A percentile compares a stretch with the other conserved stretches of the same genome.
These are phyloP conservation scores for Aspergillus nanangensis DNA, from an alignment of 495 filamentous ascomycete genomes.

Conservation along the genomic window DNA sequence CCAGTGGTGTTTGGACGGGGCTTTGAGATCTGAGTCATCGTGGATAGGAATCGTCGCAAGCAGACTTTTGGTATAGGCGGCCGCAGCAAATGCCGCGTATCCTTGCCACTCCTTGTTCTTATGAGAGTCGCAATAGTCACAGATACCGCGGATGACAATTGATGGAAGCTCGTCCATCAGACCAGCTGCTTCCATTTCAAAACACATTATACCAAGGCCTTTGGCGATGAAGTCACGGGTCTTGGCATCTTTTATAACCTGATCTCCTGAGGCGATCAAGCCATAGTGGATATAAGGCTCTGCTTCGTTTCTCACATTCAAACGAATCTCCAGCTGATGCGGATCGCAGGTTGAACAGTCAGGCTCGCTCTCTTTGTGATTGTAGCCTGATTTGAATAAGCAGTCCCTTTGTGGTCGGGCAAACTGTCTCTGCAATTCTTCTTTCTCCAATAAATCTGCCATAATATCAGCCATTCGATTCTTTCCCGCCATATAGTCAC, in stretches of 20 bases:
- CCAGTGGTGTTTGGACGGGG: no score
- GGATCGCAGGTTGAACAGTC: background rate
- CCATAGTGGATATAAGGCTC: background rate
- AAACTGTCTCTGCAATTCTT: no score
- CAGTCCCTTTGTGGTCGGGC: background rate
- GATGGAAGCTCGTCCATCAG: background rate
- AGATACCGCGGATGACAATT: background rate
- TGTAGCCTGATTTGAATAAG: background rate
- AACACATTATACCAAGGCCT: background rate
- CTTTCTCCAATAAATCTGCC: no score
- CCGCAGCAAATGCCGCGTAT: conserved; percentile 27
- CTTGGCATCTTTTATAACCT: background rate
- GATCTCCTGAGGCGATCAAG: background rate
- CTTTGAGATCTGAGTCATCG: no score
- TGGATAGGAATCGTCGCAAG: no score
- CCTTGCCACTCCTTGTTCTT: conserved; percentile 12
- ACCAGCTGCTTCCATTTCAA: background rate
- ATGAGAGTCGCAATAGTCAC: conserved; percentile 25
- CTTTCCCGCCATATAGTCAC: background rate
- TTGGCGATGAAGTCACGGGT: background rate
- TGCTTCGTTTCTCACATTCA: background rate
- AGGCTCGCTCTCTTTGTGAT: background rate
- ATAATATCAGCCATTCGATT: background rate
- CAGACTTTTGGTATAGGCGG: conserved; percentile 30
- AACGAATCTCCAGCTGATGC: background rate